Evolutionary conservation across 129 eudicot genomes (phyloP).

Genomic region (Daucus carota): DNA sequence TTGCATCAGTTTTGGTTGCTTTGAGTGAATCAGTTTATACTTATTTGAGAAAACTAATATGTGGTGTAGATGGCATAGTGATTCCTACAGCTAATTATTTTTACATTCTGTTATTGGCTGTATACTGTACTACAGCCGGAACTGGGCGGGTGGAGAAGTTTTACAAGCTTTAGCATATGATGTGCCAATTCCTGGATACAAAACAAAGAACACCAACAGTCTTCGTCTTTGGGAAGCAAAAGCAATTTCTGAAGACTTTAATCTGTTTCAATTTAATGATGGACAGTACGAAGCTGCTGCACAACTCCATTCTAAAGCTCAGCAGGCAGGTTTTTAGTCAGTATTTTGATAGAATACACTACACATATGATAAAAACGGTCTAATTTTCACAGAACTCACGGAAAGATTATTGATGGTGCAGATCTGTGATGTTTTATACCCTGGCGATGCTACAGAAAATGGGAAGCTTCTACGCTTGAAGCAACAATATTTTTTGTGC

Average conservation of each 20-base stretch:
- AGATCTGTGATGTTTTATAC: slow-evolving; percentile 96
- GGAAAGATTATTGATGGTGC: slow-evolving; percentile 14
- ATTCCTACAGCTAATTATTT: neutral
- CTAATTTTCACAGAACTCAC: neutral
- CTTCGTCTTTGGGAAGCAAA: slow-evolving; percentile 99
- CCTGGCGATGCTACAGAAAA: slow-evolving; percentile 97
- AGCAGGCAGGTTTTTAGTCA: slow-evolving; percentile 50
- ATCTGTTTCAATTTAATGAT: slow-evolving; percentile 87
- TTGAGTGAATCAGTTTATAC: neutral
- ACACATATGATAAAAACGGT: neutral
- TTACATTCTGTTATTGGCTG: neutral
- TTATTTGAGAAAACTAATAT: neutral
- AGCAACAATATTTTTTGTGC: slow-evolving; percentile 97
- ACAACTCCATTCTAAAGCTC: slow-evolving; percentile 83
- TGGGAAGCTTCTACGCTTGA: slow-evolving; percentile 87
- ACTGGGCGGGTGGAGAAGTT: slow-evolving; percentile 94
- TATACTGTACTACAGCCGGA: slow-evolving; percentile 50
- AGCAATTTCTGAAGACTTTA: slow-evolving; percentile 73
- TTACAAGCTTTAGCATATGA: slow-evolving; percentile 95
- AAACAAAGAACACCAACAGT: slow-evolving; percentile 91
- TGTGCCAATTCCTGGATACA: slow-evolving; percentile 97
- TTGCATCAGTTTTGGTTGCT: slow-evolving; percentile 9
- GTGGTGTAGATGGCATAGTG: neutral
- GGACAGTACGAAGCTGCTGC: slow-evolving; percentile 90
- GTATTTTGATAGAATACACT: neutral